phyloP scores from a whole-genome alignment of 78 protist genomes.

The slime mould (Dictyostelium discoideum) region DNA sequence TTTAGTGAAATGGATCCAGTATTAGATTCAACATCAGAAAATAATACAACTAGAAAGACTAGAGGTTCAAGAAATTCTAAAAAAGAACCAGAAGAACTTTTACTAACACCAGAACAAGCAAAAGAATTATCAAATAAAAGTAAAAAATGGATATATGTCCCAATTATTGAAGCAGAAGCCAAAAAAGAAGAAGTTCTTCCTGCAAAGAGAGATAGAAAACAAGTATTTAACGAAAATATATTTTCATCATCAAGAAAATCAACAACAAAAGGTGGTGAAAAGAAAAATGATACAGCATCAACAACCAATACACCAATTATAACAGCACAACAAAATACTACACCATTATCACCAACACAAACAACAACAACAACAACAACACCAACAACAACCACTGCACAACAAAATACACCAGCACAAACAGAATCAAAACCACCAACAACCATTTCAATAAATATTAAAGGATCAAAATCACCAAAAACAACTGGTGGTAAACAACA shows the following conservation, averaged over 20 bases:
- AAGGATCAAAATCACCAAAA: constrained; percentile 5
- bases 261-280: background rate
- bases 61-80: constrained; percentile 4
- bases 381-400: background rate
- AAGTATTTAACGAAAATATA: constrained; percentile 30
- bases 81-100: constrained; percentile 28
- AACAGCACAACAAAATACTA: background rate
- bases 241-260: constrained; percentile 16
- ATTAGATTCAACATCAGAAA: background rate
- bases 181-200: constrained; percentile 39
- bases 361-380: background rate
- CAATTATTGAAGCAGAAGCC: constrained; percentile 30
- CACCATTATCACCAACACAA: background rate
- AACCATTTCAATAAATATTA: background rate
- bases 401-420: background rate
- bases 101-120: constrained; percentile 58
- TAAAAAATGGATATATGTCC: constrained; percentile 56
- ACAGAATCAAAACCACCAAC: constrained; percentile 2
- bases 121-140: constrained; percentile 62
- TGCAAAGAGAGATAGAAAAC: constrained; percentile 55
- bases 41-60: background rate
- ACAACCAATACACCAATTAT: background rate
- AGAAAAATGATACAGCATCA: background rate
- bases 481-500: background rate
- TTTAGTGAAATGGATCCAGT: background rate